Base-by-base conservation (phyloP, 164 flowering plant genomes). In the Chimonanthus salicifolius region DNA sequence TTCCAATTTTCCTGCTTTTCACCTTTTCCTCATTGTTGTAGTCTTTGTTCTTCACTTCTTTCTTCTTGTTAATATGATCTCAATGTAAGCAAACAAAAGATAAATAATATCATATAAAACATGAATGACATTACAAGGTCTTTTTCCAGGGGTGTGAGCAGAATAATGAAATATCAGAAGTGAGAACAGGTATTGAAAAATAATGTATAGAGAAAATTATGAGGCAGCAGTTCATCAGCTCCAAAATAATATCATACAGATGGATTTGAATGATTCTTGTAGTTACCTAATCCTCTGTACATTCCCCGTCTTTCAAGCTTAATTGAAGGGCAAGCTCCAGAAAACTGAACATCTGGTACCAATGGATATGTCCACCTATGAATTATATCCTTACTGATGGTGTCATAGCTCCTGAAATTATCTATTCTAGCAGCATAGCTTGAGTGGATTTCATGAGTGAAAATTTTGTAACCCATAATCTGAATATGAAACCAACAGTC, bases 391-490 rank as follows among this genome's bases (percentile, higher is more conserved):
- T 92, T 95, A 74, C 98, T 92, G 69, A 93, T 76, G 16, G 94
- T 83, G 73, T 92, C 98, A 83, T 95, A 95, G 76, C 99, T 92
- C 74, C 96, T 85, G 75, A 82, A 95, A 73, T 91, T 93, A 72
- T 95, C 99, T 79, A 95, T 75, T 74, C 96, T 83, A 71, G 98
- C 98, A 49, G 97, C 99, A 84, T 95, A 95, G 74, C 92, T 89
- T 74, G 97, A 90, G 82, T 86, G 86, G 67, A 89, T 95, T 83
- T 90, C 96, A 84, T 91, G 86, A 67, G 97, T 90, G 82, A 84
- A 92, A 69, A 94, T 93, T 79, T 95, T 93, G 88, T 90, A 95
- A 44, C 94, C 94, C 97, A 92, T 92, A 67, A 94, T 87, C 98
- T 94, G 95, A 72, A 83, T 74, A 62, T 16, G 78, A 6, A 64